These are phyloP conservation scores for Plenodomus lindquistii DNA, from an alignment of 2,329 filamentous ascomycete genomes.

Conservation along the genomic window DNA sequence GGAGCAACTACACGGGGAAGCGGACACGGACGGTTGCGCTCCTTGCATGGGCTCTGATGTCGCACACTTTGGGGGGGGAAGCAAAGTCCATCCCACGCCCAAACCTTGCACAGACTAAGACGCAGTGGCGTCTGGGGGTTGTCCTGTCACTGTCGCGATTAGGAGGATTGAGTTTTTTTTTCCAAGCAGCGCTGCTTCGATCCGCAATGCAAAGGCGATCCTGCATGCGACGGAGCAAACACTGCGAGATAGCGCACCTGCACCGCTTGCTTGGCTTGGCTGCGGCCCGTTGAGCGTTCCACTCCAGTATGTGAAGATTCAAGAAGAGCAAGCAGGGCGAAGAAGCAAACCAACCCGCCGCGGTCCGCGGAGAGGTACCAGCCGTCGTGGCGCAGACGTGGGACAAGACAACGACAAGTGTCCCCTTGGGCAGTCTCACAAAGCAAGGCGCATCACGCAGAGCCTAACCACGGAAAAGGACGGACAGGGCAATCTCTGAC, in stretches of 20 bases:
- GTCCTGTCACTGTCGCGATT: conserved; percentile 15
- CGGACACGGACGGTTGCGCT: conserved; percentile 39
- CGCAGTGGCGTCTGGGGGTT: conserved; percentile 20
- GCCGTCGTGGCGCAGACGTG: conserved; percentile 11
- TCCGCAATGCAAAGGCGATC: conserved; percentile 5
- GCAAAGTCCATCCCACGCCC: conserved; percentile 40
- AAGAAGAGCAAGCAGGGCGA: conserved; percentile 4
- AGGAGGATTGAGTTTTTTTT: conserved; percentile 7
- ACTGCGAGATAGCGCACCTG: conserved; percentile 5
- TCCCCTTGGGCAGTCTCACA: conserved; percentile 8
- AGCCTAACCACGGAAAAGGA: conserved; percentile 4
- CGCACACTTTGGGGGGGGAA: conserved; percentile 20
- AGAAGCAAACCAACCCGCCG: conserved; percentile 14
- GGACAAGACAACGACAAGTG: conserved; percentile 9
- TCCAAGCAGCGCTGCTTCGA: neutral
- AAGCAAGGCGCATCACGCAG: conserved; percentile 14
- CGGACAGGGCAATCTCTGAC: conserved; percentile 26
- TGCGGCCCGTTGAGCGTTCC: conserved; percentile 15
- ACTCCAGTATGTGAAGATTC: conserved; percentile 8
- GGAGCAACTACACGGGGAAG: conserved; percentile 25
- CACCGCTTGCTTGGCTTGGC: conserved; percentile 7
- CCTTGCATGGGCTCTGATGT: conserved; percentile 37
- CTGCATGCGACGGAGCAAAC: conserved; percentile 12
- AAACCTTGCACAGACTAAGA: conserved; percentile 20
- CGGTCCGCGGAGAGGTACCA: conserved; percentile 10